Base-by-base conservation (phyloP, 2,329 filamentous ascomycete genomes). In the Delphinella strobiligena region DNA sequence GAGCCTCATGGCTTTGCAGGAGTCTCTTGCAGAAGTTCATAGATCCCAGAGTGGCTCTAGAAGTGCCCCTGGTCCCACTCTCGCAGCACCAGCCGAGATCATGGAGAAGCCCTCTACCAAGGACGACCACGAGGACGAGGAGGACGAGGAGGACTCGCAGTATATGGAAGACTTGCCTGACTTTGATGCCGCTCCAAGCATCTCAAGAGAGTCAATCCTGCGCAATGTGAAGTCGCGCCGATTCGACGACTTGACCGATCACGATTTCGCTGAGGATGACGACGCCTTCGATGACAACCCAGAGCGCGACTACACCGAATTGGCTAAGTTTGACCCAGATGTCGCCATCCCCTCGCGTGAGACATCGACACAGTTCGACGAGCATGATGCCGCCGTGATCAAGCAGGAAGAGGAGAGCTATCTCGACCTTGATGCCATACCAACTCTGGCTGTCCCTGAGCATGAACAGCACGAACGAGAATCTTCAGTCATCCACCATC, bases 171-270 rank as follows among this genome's bases (percentile, higher is more conserved):
- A 57, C 27, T 43, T 59, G 19, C 47, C 48, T 11, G 54, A 55
- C 30, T 54, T 56, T 16, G 56, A 57, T 15, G 59, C 57, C 12
- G 58, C 81, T 11, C 84, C 82, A 9, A 81, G 81, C 40, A 93
- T 96, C 54, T 95, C 89, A 7, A 77, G 89, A 29, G 91, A 96
- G 57, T 94, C 88, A 0, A 96, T 96, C 50, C 68, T 96, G 51
- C 80, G 84, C 38, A 86, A 89, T 46, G 80, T 95, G 40, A 85
- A 91, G 56, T 84, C 59, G 57, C 65, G 60, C 45, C 66, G 64
- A 35, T 67, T 72, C 33, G 73, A 78, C 15, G 60, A 65, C 7
- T 60, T n/a, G n/a, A n/a, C n/a, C n/a, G n/a, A 61, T 7, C 59
- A 65, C 19, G 52, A 51, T n/a, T 47, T 51, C 15, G 50, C 53